Evolutionary conservation across 495 filamentous ascomycete genomes (phyloP).

Genomic region (Aspergillus taichungensis): DNA sequence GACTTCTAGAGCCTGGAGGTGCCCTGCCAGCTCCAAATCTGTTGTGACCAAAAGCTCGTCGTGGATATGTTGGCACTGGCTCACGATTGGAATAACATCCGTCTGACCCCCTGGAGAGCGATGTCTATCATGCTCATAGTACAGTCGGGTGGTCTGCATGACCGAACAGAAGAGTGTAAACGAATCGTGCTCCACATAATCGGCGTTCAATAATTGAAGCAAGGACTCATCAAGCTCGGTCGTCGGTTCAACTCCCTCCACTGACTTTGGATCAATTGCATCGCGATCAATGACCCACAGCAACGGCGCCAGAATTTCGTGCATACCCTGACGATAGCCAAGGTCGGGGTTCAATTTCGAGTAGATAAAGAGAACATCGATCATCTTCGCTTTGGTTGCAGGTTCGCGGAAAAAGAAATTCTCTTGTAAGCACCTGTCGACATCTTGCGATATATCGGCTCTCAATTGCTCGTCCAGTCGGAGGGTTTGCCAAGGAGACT

Average conservation of each 20-base stretch:
- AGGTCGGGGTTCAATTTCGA: slow-evolving; percentile 85
- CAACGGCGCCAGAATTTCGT: slow-evolving; percentile 86
- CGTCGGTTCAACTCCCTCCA: slow-evolving; percentile 11
- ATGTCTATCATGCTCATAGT: slow-evolving; percentile 61
- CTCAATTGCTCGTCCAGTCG: slow-evolving; percentile 77
- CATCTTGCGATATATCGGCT: slow-evolving; percentile 90
- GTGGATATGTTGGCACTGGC: slow-evolving; percentile 77
- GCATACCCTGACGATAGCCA: slow-evolving; percentile 95
- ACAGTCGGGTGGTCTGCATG: slow-evolving; percentile 79
- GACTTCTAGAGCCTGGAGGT: slow-evolving; percentile 77
- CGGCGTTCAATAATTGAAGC: slow-evolving; percentile 55
- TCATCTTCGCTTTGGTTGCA: slow-evolving; percentile 67
- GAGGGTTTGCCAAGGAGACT: slow-evolving; percentile 86
- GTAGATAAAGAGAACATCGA: slow-evolving; percentile 87
- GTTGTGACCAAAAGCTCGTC: slow-evolving; percentile 65
- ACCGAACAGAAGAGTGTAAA: slow-evolving; percentile 76
- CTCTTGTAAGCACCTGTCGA: slow-evolving; percentile 87
- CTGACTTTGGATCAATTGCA: slow-evolving; percentile 47
- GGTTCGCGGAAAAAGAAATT: slow-evolving; percentile 81
- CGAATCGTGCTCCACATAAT: slow-evolving; percentile 80
- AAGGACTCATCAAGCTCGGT: slow-evolving; percentile 40
- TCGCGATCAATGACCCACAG: slow-evolving; percentile 82
- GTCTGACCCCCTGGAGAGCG: slow-evolving; percentile 31
- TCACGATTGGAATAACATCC: slow-evolving; percentile 70
- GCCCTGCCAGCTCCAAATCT: slow-evolving; percentile 73